Evolutionary conservation across 352 stramenopile genomes (phyloP), one percentile per base, ranked within the genome.

Genomic region (Achlya hypogyna): DNA sequence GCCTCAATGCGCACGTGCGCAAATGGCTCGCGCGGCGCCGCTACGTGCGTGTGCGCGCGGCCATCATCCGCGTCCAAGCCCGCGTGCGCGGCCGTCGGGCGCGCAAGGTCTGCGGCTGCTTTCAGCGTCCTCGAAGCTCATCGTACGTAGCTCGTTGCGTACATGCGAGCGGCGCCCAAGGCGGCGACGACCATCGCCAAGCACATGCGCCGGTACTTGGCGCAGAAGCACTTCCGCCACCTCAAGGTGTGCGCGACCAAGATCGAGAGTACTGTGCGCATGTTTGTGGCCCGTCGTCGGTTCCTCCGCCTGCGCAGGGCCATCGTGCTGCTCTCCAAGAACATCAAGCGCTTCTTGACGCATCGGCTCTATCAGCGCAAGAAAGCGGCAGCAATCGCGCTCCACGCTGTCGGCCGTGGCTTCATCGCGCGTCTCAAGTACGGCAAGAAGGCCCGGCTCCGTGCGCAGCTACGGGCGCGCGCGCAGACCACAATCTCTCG

Each of bases 341-440:
- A 77, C 22, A 91, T 90, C 76, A 93, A 93, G 63, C 77, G 82
- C 8, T 87, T 89, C 71, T 58, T 72, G 52, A 77, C 69, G 5
- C 74, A 69, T 6, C 83, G 77, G 16, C 85, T 82, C 40, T 95
- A 92, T 68, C 49, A 68, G 16, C 69, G 82, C 14, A 91, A 91
- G 81, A 77, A 89, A 58, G 72, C 75, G 27, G 78, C 86, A 23
- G 86, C 82, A n/a, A 79, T 94, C 47, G 69, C 83, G 25, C 69
- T 95, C 4, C 86, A 95, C 54, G 86, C 86, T 38, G 81, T 75
- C 8, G 86, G 86, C 20, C 81, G 86, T 32, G 86, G 86, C 20
- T 95, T 86, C 63, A 72, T 90, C 34, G 86, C 85, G 18, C 79
- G 86, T 14, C 72, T 93, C 22, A 95, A 95, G 69, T 93, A 89